Evolutionary conservation across 257 asterid genomes (phyloP).

Genomic region (Solanum arcanum): DNA sequence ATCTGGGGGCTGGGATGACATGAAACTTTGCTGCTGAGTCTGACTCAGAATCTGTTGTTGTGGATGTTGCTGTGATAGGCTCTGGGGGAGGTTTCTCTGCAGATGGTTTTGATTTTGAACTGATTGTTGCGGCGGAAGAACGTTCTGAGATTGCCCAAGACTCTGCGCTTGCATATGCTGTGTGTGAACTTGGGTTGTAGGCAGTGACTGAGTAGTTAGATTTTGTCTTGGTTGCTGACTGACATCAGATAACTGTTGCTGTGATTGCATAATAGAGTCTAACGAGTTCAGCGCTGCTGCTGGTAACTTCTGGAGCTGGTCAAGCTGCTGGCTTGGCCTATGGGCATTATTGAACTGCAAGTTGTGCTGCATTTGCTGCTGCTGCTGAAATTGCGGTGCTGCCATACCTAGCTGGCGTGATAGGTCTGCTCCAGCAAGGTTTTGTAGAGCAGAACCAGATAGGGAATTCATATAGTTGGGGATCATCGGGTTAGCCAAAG

Average conservation of each 20-base stretch:
- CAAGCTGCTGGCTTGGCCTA: constrained; percentile 35
- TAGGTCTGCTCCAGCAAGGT: constrained; percentile 35
- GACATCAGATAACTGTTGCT: constrained; percentile 42
- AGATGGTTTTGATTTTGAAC: constrained; percentile 45
- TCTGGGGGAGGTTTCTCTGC: constrained; percentile 48
- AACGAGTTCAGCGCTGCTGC: constrained; percentile 39
- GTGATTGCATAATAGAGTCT: constrained; percentile 49
- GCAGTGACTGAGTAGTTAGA: constrained; percentile 25
- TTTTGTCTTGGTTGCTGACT: constrained; percentile 41
- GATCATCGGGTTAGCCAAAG: constrained; percentile 46
- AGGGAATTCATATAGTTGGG: constrained; percentile 45
- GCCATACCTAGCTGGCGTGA: constrained; percentile 56
- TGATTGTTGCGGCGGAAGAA: constrained; percentile 42
- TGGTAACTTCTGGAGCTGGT: constrained; percentile 60
- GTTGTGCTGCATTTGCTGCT: constrained; percentile 25
- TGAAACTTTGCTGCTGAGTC: constrained; percentile 40
- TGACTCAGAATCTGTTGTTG: constrained; percentile 39
- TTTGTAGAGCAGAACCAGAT: constrained; percentile 48
- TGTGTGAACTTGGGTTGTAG: constrained; percentile 43
- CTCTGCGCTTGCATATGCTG: constrained; percentile 40
- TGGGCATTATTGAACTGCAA: constrained; percentile 47
- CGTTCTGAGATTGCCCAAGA: constrained; percentile 30
- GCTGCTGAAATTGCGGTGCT: constrained; percentile 46
- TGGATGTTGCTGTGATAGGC: constrained; percentile 10
- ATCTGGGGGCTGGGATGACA: constrained; percentile 31